A percentile compares a stretch with the other conserved stretches of the same genome.
Evolutionary conservation across 495 filamentous ascomycete species (phyloP).

Genomic region (Penicillium pulvis): DNA sequence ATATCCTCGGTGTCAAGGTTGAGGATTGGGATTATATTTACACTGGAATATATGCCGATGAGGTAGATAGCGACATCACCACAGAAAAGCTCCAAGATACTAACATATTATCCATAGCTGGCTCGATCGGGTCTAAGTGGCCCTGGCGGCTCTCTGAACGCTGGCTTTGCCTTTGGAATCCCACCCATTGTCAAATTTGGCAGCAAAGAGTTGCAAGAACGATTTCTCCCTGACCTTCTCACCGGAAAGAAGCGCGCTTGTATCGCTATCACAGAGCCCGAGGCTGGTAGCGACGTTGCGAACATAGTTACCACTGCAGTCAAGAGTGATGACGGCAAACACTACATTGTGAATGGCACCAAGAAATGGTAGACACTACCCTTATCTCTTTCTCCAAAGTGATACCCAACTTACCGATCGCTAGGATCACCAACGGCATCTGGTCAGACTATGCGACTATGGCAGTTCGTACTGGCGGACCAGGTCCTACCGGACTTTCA

Average conservation of each 20-base stretch:
- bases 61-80: slow-evolving; percentile 36
- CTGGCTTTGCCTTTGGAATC: slow-evolving; percentile 71
- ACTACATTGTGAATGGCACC: slow-evolving; percentile 71
- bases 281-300: slow-evolving; percentile 71
- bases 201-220: slow-evolving; percentile 58
- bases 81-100: background rate
- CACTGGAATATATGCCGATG: slow-evolving; percentile 67
- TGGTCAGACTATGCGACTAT: slow-evolving; percentile 73
- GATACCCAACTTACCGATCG: background rate
- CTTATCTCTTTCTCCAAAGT: background rate
- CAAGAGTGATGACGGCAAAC: slow-evolving; percentile 62
- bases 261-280: slow-evolving; percentile 79
- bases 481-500: slow-evolving; percentile 61
- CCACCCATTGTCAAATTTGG: slow-evolving; percentile 72
- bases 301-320: slow-evolving; percentile 67
- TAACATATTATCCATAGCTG: slow-evolving; percentile 44
- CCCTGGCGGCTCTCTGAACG: slow-evolving; percentile 60
- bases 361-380: slow-evolving; percentile 68
- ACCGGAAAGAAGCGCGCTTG: slow-evolving; percentile 65
- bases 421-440: slow-evolving; percentile 74
- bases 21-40: slow-evolving; percentile 78
- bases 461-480: slow-evolving; percentile 75
- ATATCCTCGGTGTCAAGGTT: slow-evolving; percentile 68
- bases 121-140: slow-evolving; percentile 64
- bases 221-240: slow-evolving; percentile 66